A percentile compares a stretch with the other conserved stretches of the same genome.
Evolutionary conservation across 2,329 filamentous ascomycete genomes (phyloP).

Genomic region (Penicillium sp.): DNA sequence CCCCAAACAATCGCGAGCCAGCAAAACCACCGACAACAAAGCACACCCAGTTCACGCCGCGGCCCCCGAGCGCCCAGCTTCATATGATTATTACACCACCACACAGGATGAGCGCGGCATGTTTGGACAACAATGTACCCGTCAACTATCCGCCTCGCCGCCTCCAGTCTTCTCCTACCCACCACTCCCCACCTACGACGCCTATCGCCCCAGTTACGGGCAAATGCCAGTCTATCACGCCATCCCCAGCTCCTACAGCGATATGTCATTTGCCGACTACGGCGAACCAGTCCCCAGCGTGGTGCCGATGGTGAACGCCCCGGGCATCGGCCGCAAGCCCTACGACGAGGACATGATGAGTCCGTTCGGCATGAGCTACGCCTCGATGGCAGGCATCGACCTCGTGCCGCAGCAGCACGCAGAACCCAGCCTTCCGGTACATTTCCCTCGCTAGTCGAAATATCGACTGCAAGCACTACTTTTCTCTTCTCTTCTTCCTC

Average conservation of each 20-base stretch:
- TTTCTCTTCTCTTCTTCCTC: conserved; percentile 9
- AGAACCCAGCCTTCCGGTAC: conserved; percentile 47
- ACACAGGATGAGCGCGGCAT: conserved; percentile 54
- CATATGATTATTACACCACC: conserved; percentile 35
- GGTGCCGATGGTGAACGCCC: conserved; percentile 46
- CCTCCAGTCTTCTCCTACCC: conserved; percentile 59
- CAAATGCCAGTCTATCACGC: conserved; percentile 40
- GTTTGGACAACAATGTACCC: conserved; percentile 61
- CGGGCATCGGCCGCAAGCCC: conserved; percentile 54
- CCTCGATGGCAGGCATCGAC: conserved; percentile 60
- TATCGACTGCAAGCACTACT: not conserved
- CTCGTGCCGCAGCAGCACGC: conserved; percentile 42
- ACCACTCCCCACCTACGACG: conserved; percentile 50
- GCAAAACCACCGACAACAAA: conserved; percentile 33
- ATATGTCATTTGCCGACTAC: conserved; percentile 41
- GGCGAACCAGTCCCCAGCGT: conserved; percentile 45
- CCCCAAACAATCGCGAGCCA: conserved; percentile 24
- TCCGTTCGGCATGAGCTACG: conserved; percentile 63
- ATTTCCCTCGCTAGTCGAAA: conserved; percentile 35
- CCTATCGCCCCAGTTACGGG: conserved; percentile 40
- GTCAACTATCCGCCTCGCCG: conserved; percentile 61
- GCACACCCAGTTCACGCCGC: conserved; percentile 22
- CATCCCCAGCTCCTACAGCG: conserved; percentile 35
- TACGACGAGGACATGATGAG: conserved; percentile 58
- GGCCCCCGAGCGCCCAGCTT: conserved; percentile 34